These are phyloP conservation scores for Arabis alpina DNA, from an alignment of 345 rosid genomes.

Conservation along the genomic window DNA sequence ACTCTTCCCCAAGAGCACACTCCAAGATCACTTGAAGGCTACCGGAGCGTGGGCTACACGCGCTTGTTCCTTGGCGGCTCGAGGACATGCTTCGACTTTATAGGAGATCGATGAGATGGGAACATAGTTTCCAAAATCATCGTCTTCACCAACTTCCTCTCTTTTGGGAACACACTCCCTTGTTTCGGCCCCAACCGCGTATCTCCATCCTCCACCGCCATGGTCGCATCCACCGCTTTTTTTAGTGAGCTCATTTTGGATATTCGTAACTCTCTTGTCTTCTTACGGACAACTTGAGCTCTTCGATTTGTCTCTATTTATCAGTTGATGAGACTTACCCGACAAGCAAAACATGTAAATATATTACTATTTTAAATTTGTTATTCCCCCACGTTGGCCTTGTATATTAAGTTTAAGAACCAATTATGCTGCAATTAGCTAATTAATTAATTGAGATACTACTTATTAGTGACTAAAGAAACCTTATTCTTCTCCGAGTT, in stretches of 20 bases:
- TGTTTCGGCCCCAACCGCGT: conserved; percentile 29
- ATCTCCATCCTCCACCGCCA: conserved; percentile 28
- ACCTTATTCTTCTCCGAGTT: too few relatives aligned
- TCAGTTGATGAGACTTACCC: conserved; percentile 4
- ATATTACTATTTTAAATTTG: not conserved
- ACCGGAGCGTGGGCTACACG: conserved; percentile 30
- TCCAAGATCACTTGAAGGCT: not conserved
- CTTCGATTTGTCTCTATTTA: conserved; percentile 19
- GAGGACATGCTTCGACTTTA: not conserved
- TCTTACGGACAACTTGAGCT: not conserved
- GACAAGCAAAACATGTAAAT: not conserved
- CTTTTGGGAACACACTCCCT: conserved; percentile 48
- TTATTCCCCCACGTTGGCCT: conserved; percentile 5
- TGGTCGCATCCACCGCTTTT: not conserved
- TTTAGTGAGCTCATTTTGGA: conserved; percentile 14
- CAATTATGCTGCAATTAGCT: conserved; percentile 2
- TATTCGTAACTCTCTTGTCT: conserved; percentile 6
- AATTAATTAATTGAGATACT: too few relatives aligned
- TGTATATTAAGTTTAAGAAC: not conserved
- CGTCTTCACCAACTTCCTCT: conserved; percentile 51
- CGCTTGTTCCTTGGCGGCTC: conserved; percentile 24
- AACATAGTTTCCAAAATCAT: conserved; percentile 44
- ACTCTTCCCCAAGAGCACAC: not conserved
- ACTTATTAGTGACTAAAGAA: too few relatives aligned
- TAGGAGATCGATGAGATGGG: conserved; percentile 6